These are phyloP conservation scores for Naganishia albida DNA, from an alignment of 1,284 basidiomycete species.

Conservation along the genomic window DNA sequence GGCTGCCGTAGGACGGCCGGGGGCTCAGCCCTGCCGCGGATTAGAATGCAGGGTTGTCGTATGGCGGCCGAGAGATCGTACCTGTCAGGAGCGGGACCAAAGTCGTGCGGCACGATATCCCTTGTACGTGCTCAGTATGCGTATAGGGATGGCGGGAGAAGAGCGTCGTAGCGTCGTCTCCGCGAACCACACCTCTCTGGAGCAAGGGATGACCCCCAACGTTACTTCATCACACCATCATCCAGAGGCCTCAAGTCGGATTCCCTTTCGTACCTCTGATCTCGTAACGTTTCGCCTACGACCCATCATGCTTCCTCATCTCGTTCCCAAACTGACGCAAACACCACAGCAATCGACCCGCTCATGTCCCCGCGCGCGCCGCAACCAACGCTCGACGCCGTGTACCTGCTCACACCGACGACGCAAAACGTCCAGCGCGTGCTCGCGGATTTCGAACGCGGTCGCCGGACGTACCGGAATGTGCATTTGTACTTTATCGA, in stretches of 20 bases:
- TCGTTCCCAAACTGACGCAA: not conserved
- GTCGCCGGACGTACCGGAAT: slow-evolving; percentile 72
- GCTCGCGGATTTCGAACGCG: slow-evolving; percentile 74
- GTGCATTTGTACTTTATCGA: slow-evolving; percentile 96
- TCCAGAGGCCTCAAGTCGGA: too few species aligned
- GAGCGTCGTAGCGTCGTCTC: too few species aligned
- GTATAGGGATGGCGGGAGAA: too few species aligned
- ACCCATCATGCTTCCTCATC: not conserved
- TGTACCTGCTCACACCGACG: slow-evolving; percentile 94
- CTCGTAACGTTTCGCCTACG: not conserved
- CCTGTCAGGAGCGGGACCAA: not conserved
- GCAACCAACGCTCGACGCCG: slow-evolving; percentile 78
- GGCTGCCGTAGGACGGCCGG: not conserved
- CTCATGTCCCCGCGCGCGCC: slow-evolving; percentile 63
- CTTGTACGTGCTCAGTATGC: too few species aligned
- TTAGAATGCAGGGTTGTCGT: not conserved
- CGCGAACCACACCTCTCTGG: too few species aligned
- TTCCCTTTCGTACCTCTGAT: not conserved
- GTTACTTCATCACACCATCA: too few species aligned
- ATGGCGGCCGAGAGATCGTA: too few species aligned
- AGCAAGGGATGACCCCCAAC: too few species aligned
- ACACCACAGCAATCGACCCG: slow-evolving; percentile 54
- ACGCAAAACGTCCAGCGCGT: slow-evolving; percentile 89
- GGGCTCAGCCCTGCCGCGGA: not conserved
- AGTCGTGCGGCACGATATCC: too few species aligned